Percentiles rank a stretch among this genome's conserved stretches.
Evolutionary conservation across 768 basidiomycete genomes (phyloP).

Genomic region (Lyophyllum semitale): DNA sequence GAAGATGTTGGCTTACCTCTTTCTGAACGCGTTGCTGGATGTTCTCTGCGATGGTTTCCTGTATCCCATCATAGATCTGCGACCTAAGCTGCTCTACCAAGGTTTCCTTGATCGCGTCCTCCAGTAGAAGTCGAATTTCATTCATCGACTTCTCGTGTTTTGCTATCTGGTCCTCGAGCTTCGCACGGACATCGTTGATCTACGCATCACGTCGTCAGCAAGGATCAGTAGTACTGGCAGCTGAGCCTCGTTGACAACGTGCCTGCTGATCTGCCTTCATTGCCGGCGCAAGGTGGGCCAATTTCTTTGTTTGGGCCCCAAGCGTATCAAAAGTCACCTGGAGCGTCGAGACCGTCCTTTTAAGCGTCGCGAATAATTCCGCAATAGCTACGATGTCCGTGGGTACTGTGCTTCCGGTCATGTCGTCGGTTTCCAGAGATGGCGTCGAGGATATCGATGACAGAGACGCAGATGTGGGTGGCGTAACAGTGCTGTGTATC

Average conservation of each 20-base stretch:
- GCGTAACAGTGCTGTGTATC: conserved; percentile 5
- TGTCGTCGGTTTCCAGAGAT: background rate
- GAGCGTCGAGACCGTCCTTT: conserved; percentile 39
- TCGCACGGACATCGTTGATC: conserved; percentile 39
- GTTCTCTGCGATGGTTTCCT: conserved; percentile 33
- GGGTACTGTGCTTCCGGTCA: conserved; percentile 17
- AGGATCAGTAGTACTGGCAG: background rate
- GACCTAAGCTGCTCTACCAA: conserved; percentile 40
- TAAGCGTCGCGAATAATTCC: conserved; percentile 48
- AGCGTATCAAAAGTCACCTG: conserved; percentile 46
- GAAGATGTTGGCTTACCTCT: conserved; percentile 36
- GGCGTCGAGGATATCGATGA: background rate
- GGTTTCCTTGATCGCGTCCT: conserved; percentile 40
- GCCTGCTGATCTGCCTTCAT: conserved; percentile 48
- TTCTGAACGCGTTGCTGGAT: conserved; percentile 43
- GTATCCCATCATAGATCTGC: conserved; percentile 34
- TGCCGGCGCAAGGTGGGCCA: conserved; percentile 45
- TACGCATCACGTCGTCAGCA: conserved; percentile 22
- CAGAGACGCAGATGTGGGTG: conserved; percentile 3
- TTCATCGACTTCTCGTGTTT: conserved; percentile 40
- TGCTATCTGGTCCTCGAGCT: conserved; percentile 39
- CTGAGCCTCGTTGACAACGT: conserved; percentile 16
- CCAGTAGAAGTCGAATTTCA: conserved; percentile 33
- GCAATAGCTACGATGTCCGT: conserved; percentile 45
- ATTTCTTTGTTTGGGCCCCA: conserved; percentile 43